Base-by-base conservation (phyloP, 2,329 filamentous ascomycete genomes). In the Penicillium italicum region DNA sequence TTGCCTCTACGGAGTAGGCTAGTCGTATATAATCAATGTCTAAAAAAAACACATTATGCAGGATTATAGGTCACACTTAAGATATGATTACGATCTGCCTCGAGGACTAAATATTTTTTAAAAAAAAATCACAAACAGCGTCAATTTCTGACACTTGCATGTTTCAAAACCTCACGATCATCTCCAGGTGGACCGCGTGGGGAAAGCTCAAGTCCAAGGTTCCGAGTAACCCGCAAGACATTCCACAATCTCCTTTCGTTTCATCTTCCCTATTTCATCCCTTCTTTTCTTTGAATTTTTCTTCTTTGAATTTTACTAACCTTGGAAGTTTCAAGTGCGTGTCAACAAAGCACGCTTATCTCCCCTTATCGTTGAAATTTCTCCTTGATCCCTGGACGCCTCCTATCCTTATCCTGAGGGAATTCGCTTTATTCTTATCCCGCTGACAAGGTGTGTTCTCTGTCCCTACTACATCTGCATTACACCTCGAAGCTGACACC, bases 201-300 rank as follows among this genome's bases (percentile, higher is more conserved):
- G 59, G 60, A 57, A 62, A 62, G 60, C 48, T 50, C 48, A 50
- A 34, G 18, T 54, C 58, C 60, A 61, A 56, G 53, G 58, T 61
- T 62, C 60, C 60, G 58, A 30, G 49, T 46, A 57, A 62, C 50
- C 60, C 60, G 60, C 18, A 34, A 46, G 53, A 50, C 49, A 56
- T 53, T 49, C 49, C 49, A 42, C 22, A 44, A 41, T 41, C 42
- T 42, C 41, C 16, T 40, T 12, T n/a, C 16, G 18, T 20, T 44
- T 46, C 50, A 4, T 43, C 30, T 24, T 24, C 5, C 24, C 5
- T 28, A 4, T 9, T 31, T 38, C 18, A 33, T 33, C 30, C 33
- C n/a, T 36, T 45, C 10, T 18, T 36, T 28, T 36, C n/a, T 7
- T n/a, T 24, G 2, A 3, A 9, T 26, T 24, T 31, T 26, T 40